Evolutionary conservation across 1,284 basidiomycete genomes (phyloP), one percentile per base, ranked within the genome.

Genomic region (Apiotrichum akiyoshidainum): DNA sequence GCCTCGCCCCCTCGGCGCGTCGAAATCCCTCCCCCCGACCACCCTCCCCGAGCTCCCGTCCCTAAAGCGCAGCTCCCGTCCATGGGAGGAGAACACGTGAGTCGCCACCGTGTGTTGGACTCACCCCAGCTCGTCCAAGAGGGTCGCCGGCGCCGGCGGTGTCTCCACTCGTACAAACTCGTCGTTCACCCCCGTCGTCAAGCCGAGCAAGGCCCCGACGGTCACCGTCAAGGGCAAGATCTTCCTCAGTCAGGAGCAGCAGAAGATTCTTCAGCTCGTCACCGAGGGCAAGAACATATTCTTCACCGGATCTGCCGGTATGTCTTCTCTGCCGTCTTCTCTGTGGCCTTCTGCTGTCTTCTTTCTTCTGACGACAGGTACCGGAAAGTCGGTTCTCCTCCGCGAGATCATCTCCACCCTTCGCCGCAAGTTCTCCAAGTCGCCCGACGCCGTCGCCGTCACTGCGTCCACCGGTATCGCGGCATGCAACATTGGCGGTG

Each of bases 261-360:
- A 81, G 55, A 83, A 88, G 64, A 90, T 97, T 46, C 78, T 95
- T 59, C 82, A 84, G 60, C 60, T 79, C 57, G 83, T 95, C 5
- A 76, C 86, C 33, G 79, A 84, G 16, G 85, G 85, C 3, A 79
- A 87, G 55, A 95, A 86, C 68, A 74, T 98, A n/a, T 99, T 99
- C 72, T 99, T 97, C 78, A 99, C 95, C 0, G 95, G 96, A 26
- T 93, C 90, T 80, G 95, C 92, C 59, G 92, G 92, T 93, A 66
- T 68, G 87, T 80, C 33, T 11, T 7, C 37, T 22, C 7, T 2
- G 11, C 9, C 10, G 33, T 19, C 6, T 8, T 8, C 16, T 4
- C 16, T n/a, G n/a, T n/a, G 40, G 13, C 40, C 11, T 48, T 17
- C 17, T 31, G 7, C 7, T 3, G 26, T 31, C 26, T 31, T 31